phyloP scores from a whole-genome alignment of 2,329 filamentous ascomycete genomes.

The Xylariaceae sp. region DNA sequence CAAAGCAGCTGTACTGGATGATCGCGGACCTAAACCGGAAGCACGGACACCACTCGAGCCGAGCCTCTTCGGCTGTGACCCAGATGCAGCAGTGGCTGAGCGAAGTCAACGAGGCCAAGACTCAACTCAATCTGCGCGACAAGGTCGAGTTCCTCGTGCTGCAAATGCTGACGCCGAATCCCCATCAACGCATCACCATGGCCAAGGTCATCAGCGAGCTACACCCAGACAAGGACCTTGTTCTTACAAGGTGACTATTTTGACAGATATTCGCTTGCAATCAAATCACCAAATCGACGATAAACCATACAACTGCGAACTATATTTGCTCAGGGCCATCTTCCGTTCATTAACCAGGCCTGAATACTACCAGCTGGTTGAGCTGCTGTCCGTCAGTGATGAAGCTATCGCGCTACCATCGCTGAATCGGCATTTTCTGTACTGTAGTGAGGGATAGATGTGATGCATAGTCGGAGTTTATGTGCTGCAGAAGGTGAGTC shows the following conservation, averaged over 20 bases:
- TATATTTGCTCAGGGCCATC: too few species aligned
- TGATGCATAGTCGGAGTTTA: background rate
- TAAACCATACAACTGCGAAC: too few species aligned
- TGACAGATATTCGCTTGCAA: background rate
- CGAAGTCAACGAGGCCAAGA: conserved; percentile 57
- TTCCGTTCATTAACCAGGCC: background rate
- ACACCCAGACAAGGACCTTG: conserved; percentile 31
- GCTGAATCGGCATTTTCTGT: background rate
- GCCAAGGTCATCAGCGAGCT: conserved; percentile 55
- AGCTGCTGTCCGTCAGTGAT: background rate
- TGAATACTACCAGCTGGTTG: background rate
- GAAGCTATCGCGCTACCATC: background rate
- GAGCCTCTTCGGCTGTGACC: conserved; percentile 46
- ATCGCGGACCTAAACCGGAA: conserved; percentile 61
- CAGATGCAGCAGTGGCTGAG: conserved; percentile 64
- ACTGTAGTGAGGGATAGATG: background rate
- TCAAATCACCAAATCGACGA: background rate
- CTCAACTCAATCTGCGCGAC: conserved; percentile 53
- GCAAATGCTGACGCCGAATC: conserved; percentile 61
- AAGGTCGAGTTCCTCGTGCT: conserved; percentile 57
- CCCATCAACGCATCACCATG: conserved; percentile 60
- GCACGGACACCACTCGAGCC: conserved; percentile 34
- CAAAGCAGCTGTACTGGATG: conserved; percentile 61
- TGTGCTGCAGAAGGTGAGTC: conserved; percentile 2
- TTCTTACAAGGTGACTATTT: conserved; percentile 14